Evolutionary conservation across 2,329 filamentous ascomycete genomes (phyloP), one percentile per base, ranked within the genome.

Genomic region (Fusarium longipes): DNA sequence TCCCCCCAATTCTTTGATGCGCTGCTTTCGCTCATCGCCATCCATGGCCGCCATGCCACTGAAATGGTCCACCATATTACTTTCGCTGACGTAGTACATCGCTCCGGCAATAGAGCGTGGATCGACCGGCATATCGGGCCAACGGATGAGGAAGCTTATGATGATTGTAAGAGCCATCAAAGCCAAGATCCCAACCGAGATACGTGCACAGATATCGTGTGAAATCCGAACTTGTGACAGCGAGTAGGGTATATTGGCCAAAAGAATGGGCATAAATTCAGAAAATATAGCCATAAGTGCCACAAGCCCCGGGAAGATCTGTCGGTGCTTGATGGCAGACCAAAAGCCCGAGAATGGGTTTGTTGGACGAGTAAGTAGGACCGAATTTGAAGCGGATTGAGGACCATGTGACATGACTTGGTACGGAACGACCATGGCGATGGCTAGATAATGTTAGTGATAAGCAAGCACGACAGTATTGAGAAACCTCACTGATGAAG

Each of bases 231-330:
- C 78, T 50, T 82, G 80, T 0, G 79, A 78, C 3, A 80, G 76
- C 51, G 78, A 81, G 71, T 82, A 83, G 1, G 83, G 81, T 3
- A 85, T 77, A 61, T 84, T 85, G 66, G 82, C 77, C 4, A 86
- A 77, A 3, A 83, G 75, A 20, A 85, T 75, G 2, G 83, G 83
- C n/a, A 86, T 78, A 45, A 84, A 80, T 47, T 86, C 83, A 22
- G 82, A 78, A 4, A 84, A 74, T 22, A 85, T 77, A 5, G 81
- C 76, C 44, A 81, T 79, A 7, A 80, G 63, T 1, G 81, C 78
- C 11, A 82, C 77, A 14, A 78, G 53, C 24, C 79, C 75, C 1
- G 83, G 76, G 58, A 82, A 82, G 8, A 65, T 77, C 75, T 61
- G 70, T 4, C 66, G 47, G n/a, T 73, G 68, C 36, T 72, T 73